phyloP scores from a whole-genome alignment of 2,329 filamentous ascomycete genomes.

The Botrytis cinerea region DNA sequence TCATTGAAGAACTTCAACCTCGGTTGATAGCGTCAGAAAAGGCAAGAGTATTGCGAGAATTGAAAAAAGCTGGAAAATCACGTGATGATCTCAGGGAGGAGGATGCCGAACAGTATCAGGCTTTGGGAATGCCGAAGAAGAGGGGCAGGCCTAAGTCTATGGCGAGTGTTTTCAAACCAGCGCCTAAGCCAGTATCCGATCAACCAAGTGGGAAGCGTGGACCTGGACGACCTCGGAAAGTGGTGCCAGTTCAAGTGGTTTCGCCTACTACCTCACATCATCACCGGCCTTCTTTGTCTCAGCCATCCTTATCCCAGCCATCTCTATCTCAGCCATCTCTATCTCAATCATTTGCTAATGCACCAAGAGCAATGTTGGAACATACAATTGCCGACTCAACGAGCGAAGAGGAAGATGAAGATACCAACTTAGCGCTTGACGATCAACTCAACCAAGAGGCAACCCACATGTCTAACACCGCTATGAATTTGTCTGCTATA shows the following conservation, averaged over 20 bases:
- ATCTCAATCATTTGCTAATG: constrained; percentile 31
- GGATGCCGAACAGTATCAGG: constrained; percentile 16
- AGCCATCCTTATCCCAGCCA: constrained; percentile 34
- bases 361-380: constrained; percentile 29
- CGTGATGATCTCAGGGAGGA: constrained; percentile 20
- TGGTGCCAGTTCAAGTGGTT: constrained; percentile 6
- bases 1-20: constrained; percentile 26
- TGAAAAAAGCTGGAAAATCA: constrained; percentile 22
- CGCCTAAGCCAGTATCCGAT: neutral
- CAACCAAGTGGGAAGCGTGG: constrained; percentile 7
- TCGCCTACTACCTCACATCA: constrained; percentile 1
- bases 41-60: constrained; percentile 12
- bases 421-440: constrained; percentile 27
- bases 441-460: constrained; percentile 27
- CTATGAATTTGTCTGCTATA: neutral
- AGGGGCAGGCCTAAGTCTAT: constrained; percentile 25
- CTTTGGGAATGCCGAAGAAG: constrained; percentile 19
- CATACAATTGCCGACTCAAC: constrained; percentile 20
- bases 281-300: constrained; percentile 25
- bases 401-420: constrained; percentile 30
- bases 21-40: constrained; percentile 24
- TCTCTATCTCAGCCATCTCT: constrained; percentile 34
- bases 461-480: constrained; percentile 18
- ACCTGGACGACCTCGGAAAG: constrained; percentile 19
- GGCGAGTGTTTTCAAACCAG: constrained; percentile 16